These are phyloP conservation scores for Solanum paucissectum DNA, from an alignment of 257 asterid genomes.

Conservation along the genomic window DNA sequence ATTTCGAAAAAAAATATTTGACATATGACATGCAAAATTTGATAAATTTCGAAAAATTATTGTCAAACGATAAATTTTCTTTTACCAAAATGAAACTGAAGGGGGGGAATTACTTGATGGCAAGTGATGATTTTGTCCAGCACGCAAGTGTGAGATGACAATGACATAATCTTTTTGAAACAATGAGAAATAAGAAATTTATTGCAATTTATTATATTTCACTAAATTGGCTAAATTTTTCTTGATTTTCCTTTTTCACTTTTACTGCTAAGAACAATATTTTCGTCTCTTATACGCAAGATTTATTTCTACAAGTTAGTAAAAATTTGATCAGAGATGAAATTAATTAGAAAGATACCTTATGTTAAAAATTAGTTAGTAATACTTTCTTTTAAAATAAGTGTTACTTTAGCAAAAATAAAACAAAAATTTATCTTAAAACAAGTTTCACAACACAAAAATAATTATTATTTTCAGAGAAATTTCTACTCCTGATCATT, in stretches of 20 bases:
- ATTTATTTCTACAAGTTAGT: neutral
- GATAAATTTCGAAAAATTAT: too few species aligned
- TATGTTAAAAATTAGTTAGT: neutral
- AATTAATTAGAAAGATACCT: neutral
- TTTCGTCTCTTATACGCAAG: neutral
- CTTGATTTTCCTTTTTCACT: neutral
- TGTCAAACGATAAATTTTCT: neutral
- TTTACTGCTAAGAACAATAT: neutral
- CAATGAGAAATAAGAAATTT: neutral
- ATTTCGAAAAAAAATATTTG: too few species aligned
- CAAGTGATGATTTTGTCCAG: slow-evolving; percentile 2
- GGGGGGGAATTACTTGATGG: neutral
- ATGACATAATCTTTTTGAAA: neutral
- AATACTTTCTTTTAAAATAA: neutral
- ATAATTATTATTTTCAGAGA: neutral
- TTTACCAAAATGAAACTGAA: neutral
- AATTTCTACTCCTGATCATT: neutral
- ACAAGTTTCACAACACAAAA: too few species aligned
- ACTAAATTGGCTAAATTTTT: neutral
- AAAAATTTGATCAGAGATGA: neutral
- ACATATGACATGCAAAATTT: too few species aligned
- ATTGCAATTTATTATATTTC: neutral
- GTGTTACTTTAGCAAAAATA: neutral
- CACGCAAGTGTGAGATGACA: neutral
- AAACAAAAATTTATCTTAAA: neutral